Percentiles rank a stretch among this genome's conserved stretches.
Evolutionary conservation across 1,139 yeast species (phyloP).

Genomic region (Zygosaccharomyces pseudobailii): DNA sequence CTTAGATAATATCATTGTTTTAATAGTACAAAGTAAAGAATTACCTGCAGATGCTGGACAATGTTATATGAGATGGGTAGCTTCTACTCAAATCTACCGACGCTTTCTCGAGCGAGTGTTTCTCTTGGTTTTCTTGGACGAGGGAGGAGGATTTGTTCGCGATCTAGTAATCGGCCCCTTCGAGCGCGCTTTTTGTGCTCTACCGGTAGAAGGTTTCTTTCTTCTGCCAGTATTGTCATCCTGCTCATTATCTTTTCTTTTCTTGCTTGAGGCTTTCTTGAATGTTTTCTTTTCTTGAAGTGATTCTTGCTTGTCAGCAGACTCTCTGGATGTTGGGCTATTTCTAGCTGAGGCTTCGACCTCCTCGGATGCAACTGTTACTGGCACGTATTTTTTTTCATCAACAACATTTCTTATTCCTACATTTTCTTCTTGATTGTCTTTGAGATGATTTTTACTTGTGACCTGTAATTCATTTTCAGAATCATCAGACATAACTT

Average conservation of each 20-base stretch:
- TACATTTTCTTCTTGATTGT: not conserved
- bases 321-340: not conserved
- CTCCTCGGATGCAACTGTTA: not conserved
- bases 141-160: not conserved
- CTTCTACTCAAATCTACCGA: not conserved
- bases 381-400: not conserved
- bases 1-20: too few species aligned
- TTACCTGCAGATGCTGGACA: too few species aligned
- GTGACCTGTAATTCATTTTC: not conserved
- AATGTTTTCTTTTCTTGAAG: not conserved
- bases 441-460: not conserved
- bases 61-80: not conserved
- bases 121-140: not conserved
- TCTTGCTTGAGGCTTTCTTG: not conserved
- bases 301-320: not conserved
- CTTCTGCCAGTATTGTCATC: not conserved
- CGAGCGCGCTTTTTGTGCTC: not conserved
- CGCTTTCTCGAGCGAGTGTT: not conserved
- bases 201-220: not conserved
- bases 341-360: not conserved
- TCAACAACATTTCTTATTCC: not conserved
- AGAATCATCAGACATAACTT: slow-evolving; percentile 2
- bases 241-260: not conserved
- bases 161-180: slow-evolving; percentile 1
- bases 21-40: not conserved